Evolutionary conservation across 139 green algal genomes (phyloP), one percentile per base, ranked within the genome.

Genomic region (Yamagishiella unicocca): DNA sequence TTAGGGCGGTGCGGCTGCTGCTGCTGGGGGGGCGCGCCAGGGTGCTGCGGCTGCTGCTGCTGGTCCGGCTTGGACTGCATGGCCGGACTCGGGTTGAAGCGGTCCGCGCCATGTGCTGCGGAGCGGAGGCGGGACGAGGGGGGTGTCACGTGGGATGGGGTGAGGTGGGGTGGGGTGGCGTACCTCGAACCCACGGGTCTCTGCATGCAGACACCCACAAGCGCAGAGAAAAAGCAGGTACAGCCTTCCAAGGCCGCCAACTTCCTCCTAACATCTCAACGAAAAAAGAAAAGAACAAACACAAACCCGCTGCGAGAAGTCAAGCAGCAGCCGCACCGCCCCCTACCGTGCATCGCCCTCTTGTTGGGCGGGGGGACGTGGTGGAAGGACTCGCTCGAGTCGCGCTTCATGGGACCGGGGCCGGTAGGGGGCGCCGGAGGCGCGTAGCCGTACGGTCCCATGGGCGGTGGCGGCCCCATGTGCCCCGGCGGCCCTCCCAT

Each of bases 71-170:
- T 83, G 53, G 3, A 27, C 55, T 58, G 77, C 25, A 7, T 2
- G 78, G 75, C 75, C 27, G 78, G 78, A 31, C 75, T 85, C 12
- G 78, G 78, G 78, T 85, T 85, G 78, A 85, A 85, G 2, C 78
- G 58, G 12, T 85, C 77, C 55, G 40, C 19, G n/a, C 4, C 9
- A 31, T 72, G 64, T 6, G 12, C 64, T 72, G 64, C n/a, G n/a
- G n/a, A n/a, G n/a, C n/a, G n/a, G n/a, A 42, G 64, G 29, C 4
- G n/a, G n/a, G 6, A 42, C n/a, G 64, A 58, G 50, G 50, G 50
- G 17, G 17, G 50, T 17, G 50, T 58, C 12, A 58, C 14, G n/a
- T n/a, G n/a, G n/a, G n/a, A n/a, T n/a, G n/a, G n/a, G n/a, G n/a
- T n/a, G n/a, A n/a, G n/a, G n/a, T n/a, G n/a, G n/a, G n/a, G n/a